Base-by-base conservation (phyloP, 345 rosid species). In the Linum tenue region DNA sequence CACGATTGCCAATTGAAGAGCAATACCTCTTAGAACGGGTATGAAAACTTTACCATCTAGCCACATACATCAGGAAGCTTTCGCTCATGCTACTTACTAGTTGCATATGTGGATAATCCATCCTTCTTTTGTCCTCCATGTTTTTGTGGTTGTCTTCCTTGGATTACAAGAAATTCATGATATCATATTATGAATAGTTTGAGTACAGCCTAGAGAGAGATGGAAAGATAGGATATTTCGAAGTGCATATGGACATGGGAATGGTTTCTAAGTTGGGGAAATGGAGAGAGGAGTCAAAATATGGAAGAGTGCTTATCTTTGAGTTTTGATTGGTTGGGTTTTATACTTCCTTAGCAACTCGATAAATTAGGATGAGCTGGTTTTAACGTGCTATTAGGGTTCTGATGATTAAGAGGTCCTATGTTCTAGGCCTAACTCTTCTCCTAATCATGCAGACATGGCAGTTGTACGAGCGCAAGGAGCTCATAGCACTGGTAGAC, bases 21-120 rank as follows among this genome's bases (percentile, higher is more conserved):
- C 99, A 86, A 48, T 90, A 83, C 81, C 83, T 94, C 66, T 75
- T 94, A 12, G 99, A 94, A 83, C 77, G 85, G 83, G 99, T 90
- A 82, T 62, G 91, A 36, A 69, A 55, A 53, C 48, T 40, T 69
- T 10, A 15, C 15, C 8, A 67, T 56, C 68, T 71, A 8, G 12
- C 51, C 35, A 31, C 44, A 48, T 16, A 53, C 22, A 6, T 12
- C 43, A 14, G 14, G 37, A 56, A 39, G 22, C 43, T 36, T 44
- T 51, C 5, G 43, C 41, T n/a, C 57, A 39, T 39, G 59, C 31
- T 8, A 62, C 11, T 31, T 31, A 16, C 50, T 8, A 62, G 17
- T 31, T 40, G 37, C 50, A 16, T 36, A 9, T 36, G 10, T 39
- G 9, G 48, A 60, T 58, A 9, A 2, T 8, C 16, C 50, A 43